Evolutionary conservation across 129 eudicot species (phyloP).

Genomic region (Artemisia annua): DNA sequence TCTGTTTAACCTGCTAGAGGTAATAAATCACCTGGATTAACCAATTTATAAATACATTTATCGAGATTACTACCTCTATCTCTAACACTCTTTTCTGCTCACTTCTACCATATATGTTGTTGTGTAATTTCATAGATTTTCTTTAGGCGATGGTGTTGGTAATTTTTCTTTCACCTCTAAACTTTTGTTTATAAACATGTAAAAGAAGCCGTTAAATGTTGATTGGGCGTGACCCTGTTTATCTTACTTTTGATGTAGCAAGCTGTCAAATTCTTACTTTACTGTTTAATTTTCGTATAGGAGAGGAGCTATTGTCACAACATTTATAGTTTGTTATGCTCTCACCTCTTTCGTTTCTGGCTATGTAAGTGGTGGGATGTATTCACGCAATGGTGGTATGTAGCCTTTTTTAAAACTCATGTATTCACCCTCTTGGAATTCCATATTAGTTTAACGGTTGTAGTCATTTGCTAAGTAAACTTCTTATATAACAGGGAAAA

Average conservation of each 20-base stretch:
- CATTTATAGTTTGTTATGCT: constrained; percentile 77
- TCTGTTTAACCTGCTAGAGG: too few relatives aligned
- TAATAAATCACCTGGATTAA: too few relatives aligned
- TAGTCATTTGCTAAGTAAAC: too few relatives aligned
- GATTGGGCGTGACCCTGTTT: not conserved
- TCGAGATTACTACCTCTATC: too few relatives aligned
- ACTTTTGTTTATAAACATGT: not conserved
- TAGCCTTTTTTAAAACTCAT: not conserved
- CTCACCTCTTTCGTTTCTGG: constrained; percentile 78
- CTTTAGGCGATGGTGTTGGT: not conserved
- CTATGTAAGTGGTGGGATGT: constrained; percentile 87
- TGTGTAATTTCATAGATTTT: too few relatives aligned
- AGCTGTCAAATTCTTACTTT: constrained; percentile 2
- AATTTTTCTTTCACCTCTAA: not conserved
- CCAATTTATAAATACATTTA: too few relatives aligned
- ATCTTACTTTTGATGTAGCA: not conserved
- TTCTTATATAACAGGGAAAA: constrained; percentile 41
- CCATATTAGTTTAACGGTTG: not conserved
- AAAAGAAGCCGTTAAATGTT: not conserved
- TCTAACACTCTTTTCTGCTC: too few relatives aligned
- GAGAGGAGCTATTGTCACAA: constrained; percentile 83
- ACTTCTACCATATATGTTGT: too few relatives aligned
- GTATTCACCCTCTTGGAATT: not conserved
- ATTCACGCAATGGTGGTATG: constrained; percentile 81
- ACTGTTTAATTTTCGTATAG: constrained; percentile 26